Base-by-base conservation (phyloP, 495 filamentous ascomycete genomes). In the Xylaria intraflava region DNA sequence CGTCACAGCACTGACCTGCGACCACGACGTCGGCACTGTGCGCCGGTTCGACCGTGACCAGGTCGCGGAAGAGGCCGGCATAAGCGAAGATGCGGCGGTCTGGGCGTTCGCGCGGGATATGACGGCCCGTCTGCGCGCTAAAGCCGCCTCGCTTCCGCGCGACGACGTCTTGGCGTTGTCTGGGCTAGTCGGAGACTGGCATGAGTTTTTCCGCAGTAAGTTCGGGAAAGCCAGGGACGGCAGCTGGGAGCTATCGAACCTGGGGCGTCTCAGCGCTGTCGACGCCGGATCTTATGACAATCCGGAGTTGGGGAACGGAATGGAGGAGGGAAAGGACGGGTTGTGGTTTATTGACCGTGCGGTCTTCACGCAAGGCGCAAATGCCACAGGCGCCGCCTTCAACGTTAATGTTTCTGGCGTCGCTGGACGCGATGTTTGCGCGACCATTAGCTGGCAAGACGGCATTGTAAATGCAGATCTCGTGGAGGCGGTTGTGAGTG, bases 141-240 rank as follows among this genome's bases (percentile, higher is more conserved):
- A 38, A 42, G 17, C 50, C 3, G 31, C 50, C 22, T 36, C 17
- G 12, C 33, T 68, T 1, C 68, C 65, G n/a, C 43, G 35, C 17
- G 66, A 71, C 23, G 66, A 71, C 50, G 61, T 71, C 29, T 46
- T 52, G 4, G 55, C 55, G 20, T 45, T 71, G 46, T 55, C 64
- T 10, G 17, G 52, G 11, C 60, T 55, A 35, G 48, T 69, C 8
- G 19, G 51, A 14, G 54, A 69, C 56, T 69, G 66, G 66, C 33
- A 54, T 35, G 45, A 48, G 9, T 66, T 57, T 44, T 62, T 62
- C 59, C 59, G 60, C 10, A 33, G 24, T n/a, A 63, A 61, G 47
- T 51, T 65, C 22, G 61, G 61, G 33, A 57, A 60, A 54, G 54
- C 45, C 11, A 42, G 53, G 36, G 44, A 54, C 12, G 31, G 24